Conservation (phyloP, 2,329 filamentous ascomycete genomes). For the Xylaria sp. region DNA sequence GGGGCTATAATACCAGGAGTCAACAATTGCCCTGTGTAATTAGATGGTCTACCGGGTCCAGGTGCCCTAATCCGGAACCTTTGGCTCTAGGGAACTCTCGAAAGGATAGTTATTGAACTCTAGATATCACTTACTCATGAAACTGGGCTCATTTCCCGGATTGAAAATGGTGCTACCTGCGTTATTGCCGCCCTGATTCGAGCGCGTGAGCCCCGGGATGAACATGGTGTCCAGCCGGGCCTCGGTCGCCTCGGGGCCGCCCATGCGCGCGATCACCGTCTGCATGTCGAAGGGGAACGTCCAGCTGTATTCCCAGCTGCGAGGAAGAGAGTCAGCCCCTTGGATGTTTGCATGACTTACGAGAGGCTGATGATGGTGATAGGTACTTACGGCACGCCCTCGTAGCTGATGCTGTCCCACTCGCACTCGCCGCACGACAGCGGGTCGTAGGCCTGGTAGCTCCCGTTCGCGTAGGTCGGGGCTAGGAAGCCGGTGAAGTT, state of each 20-base stretch:
- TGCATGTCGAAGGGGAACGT: conserved; percentile 61
- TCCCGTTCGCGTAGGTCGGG: conserved; percentile 53
- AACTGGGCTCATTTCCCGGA: conserved; percentile 40
- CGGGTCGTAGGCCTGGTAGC: conserved; percentile 49
- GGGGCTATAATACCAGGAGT: no score
- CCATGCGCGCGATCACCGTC: conserved; percentile 53
- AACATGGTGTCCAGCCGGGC: conserved; percentile 45
- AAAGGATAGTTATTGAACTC: no score
- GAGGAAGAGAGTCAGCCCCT: background rate
- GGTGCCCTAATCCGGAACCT: no score
- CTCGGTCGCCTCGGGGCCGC: conserved; percentile 55
- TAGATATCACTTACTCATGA: no score
- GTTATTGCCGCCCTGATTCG: conserved; percentile 52
- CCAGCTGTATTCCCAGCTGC: conserved; percentile 54
- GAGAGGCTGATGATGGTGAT: no score
- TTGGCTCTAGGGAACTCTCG: no score
- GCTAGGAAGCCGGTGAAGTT: conserved; percentile 61
- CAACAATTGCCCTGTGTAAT: no score
- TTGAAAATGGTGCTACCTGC: conserved; percentile 53
- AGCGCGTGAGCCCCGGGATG: conserved; percentile 43
- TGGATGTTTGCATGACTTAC: background rate
- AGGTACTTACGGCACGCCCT: conserved; percentile 41
- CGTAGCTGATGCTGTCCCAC: conserved; percentile 48
- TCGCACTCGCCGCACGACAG: conserved; percentile 57
- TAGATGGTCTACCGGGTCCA: no score